Conservation (phyloP, 139 green algal species). For the Limnomonas spitsbergensis region DNA sequence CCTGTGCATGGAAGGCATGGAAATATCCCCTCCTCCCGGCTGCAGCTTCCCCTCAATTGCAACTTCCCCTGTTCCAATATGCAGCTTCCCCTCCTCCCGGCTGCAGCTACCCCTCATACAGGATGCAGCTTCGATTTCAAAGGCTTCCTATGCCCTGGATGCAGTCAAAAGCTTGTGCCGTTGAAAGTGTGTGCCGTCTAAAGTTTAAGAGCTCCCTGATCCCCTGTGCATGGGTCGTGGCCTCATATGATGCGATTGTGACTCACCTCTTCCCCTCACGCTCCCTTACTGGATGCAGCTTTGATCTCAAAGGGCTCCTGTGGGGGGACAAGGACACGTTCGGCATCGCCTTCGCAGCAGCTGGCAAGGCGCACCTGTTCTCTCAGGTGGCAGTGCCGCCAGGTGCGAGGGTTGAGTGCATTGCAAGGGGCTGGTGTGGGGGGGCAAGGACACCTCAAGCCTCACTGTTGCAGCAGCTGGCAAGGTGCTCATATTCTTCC, state of each 20-base stretch:
- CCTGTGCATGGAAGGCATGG: too few species aligned
- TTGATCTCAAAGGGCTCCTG: slow-evolving; percentile 41
- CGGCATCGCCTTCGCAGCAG: slow-evolving; percentile 40
- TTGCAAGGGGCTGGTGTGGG: not conserved
- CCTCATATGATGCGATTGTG: slow-evolving; percentile 18
- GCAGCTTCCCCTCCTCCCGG: too few species aligned
- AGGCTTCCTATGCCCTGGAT: too few species aligned
- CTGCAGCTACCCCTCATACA: too few species aligned
- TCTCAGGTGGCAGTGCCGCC: slow-evolving; percentile 36
- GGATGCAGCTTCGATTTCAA: too few species aligned
- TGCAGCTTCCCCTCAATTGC: too few species aligned
- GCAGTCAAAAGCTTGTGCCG: too few species aligned
- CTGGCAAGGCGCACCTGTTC: slow-evolving; percentile 45
- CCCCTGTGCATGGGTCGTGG: not conserved
- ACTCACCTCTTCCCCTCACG: slow-evolving; percentile 47
- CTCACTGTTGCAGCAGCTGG: slow-evolving; percentile 44
- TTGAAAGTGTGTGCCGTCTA: too few species aligned
- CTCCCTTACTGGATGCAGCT: slow-evolving; percentile 34
- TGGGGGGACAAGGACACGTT: slow-evolving; percentile 53
- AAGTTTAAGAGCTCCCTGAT: too few species aligned
- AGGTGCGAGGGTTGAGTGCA: slow-evolving; percentile 8
- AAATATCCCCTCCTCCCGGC: too few species aligned
- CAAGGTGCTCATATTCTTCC: slow-evolving; percentile 45
- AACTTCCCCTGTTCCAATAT: too few species aligned
- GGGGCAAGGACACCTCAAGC: slow-evolving; percentile 51